These are phyloP conservation scores for Claviceps sp. DNA, from an alignment of 2,329 filamentous ascomycete species.

Conservation along the genomic window DNA sequence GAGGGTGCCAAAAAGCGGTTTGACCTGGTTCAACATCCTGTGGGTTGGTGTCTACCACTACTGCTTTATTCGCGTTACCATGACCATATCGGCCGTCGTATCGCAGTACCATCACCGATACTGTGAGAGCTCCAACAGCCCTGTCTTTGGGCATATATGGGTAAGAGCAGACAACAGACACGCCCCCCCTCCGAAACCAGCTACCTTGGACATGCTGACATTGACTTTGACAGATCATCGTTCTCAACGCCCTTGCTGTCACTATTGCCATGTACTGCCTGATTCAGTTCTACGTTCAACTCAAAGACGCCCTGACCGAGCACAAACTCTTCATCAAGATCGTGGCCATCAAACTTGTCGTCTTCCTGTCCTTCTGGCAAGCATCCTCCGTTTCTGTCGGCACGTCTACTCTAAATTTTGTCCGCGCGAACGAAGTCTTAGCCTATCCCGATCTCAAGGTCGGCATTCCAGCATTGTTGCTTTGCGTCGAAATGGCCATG, in stretches of 20 bases:
- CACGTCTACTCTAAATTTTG: constrained; percentile 48
- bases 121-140: constrained; percentile 66
- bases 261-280: constrained; percentile 80
- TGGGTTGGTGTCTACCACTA: constrained; percentile 80
- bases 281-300: constrained; percentile 74
- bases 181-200: neutral
- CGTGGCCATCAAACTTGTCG: constrained; percentile 76
- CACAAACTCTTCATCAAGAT: constrained; percentile 70
- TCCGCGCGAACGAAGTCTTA: constrained; percentile 44
- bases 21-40: constrained; percentile 85
- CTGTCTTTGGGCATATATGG: constrained; percentile 76
- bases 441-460: constrained; percentile 66
- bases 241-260: constrained; percentile 58
- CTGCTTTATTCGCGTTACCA: constrained; percentile 65
- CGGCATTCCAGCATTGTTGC: constrained; percentile 62
- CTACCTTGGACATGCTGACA: constrained; percentile 5
- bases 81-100: constrained; percentile 66
- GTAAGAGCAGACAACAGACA: constrained; percentile 28
- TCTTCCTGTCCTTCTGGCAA: constrained; percentile 90
- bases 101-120: constrained; percentile 57
- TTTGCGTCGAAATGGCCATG: constrained; percentile 75
- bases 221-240: constrained; percentile 35
- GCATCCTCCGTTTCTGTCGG: constrained; percentile 36
- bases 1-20: constrained; percentile 62
- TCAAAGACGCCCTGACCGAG: constrained; percentile 52